Base-by-base conservation (phyloP, 2,329 filamentous ascomycete species). In the Pleoardoris graminearum region DNA sequence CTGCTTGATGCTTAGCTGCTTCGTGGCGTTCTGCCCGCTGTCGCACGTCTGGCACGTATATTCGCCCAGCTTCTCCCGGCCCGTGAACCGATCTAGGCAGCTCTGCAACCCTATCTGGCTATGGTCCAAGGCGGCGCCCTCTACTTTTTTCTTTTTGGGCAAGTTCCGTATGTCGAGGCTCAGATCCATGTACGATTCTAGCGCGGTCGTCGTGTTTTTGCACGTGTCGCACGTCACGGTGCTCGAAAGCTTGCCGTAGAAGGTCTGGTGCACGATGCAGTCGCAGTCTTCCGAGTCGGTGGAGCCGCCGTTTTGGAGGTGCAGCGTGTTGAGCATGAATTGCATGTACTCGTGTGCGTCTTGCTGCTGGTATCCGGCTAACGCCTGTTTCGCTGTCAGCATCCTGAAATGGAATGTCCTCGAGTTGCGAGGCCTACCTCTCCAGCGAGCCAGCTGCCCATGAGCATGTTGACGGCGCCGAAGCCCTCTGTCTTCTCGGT, bases 321-420 rank as follows among this genome's bases (percentile, higher is more conserved):
- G 93, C 14, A 99, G 81, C 64, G 94, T 90, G 76, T 97, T 93
- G 30, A 95, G 88, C 29, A 97, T 83, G 68, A 96, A 97, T 70
- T 96, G 91, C 73, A 97, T 95, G 75, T 96, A 97, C 71, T 97
- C 93, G 69, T 97, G 93, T 0, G 93, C 93, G 69, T 97, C 93
- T 76, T 97, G 93, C 74, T 97, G 93, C 66, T 92, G 90, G 65
- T 95, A 96, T 10, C 92, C 94, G 1, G 93, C 90, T 19, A 80
- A 67, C 16, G 74, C 70, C 71, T 73, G 37, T 7, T 23, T 12
- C 38, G 8, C 16, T 25, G 36, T 61, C 27, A 61, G 52, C 41
- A 36, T 17, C 10, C 3, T n/a, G 1, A 33, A 25, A 33, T n/a
- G 1, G 29, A 25, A 33, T 4, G 14, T 16, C 14, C 33, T 37